These are phyloP conservation scores for Phanerodontia chrysosporium DNA, from an alignment of 768 basidiomycete species.

Conservation along the genomic window DNA sequence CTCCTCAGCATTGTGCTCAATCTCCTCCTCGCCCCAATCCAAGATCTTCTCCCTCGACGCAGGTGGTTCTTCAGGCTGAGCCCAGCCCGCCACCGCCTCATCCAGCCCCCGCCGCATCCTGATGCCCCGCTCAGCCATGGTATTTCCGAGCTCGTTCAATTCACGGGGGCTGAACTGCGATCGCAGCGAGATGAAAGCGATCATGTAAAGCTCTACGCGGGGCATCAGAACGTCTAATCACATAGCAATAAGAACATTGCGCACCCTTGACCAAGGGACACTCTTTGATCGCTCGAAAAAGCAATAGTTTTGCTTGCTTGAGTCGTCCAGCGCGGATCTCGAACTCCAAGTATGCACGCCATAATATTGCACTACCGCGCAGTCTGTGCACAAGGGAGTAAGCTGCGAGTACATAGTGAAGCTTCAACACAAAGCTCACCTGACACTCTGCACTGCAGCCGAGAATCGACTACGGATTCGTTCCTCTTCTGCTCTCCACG, in stretches of 20 bases:
- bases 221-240: constrained; percentile 9
- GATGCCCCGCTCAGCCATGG: constrained; percentile 74
- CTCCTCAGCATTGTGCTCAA: constrained; percentile 57
- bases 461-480: constrained; percentile 61
- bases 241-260: constrained; percentile 8
- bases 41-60: neutral
- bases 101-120: constrained; percentile 62
- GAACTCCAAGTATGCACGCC: constrained; percentile 73
- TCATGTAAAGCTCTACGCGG: constrained; percentile 62
- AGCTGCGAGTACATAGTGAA: neutral
- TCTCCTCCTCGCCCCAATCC: constrained; percentile 40
- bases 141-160: constrained; percentile 57
- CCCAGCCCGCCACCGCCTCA: constrained; percentile 45
- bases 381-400: constrained; percentile 43
- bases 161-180: constrained; percentile 56
- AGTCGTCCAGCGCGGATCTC: constrained; percentile 63
- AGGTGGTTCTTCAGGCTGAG: constrained; percentile 17
- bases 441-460: constrained; percentile 59
- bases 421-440: constrained; percentile 38
- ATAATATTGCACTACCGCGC: constrained; percentile 58
- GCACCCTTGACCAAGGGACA: constrained; percentile 80
- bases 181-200: constrained; percentile 72
- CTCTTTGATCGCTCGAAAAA: constrained; percentile 72
- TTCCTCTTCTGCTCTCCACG: constrained; percentile 69
- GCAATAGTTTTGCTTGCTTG: constrained; percentile 60